These are phyloP conservation scores for Pulicaria dysenterica DNA, from an alignment of 129 eudicot species.

Conservation along the genomic window DNA sequence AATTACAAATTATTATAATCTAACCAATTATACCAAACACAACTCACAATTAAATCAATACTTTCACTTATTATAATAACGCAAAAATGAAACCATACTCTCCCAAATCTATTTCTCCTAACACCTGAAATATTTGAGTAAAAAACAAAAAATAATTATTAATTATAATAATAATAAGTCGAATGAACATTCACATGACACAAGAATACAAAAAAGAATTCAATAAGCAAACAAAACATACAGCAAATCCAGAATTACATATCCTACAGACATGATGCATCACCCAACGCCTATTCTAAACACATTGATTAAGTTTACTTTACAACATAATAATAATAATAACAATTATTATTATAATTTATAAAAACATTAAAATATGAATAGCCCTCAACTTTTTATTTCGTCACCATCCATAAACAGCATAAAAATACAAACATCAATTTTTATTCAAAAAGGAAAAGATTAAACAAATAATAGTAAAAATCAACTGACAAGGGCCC, in stretches of 20 bases:
- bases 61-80: not conserved
- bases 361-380: slow-evolving; percentile 14
- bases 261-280: slow-evolving; percentile 24
- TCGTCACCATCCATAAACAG: slow-evolving; percentile 27
- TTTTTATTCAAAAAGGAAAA: slow-evolving; percentile 30
- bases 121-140: slow-evolving; percentile 9
- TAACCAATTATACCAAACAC: not conserved
- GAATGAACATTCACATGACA: slow-evolving; percentile 27
- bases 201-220: slow-evolving; percentile 22
- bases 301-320: slow-evolving; percentile 14
- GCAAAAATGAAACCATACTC: not conserved
- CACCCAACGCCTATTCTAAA: slow-evolving; percentile 22
- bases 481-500: slow-evolving; percentile 14
- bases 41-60: not conserved
- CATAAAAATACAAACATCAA: slow-evolving; percentile 24
- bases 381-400: slow-evolving; percentile 34
- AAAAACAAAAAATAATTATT: slow-evolving; percentile 2
- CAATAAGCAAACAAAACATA: slow-evolving; percentile 38
- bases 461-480: slow-evolving; percentile 3
- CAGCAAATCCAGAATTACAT: slow-evolving; percentile 19
- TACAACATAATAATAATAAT: slow-evolving; percentile 20
- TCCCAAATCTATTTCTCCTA: not conserved
- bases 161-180: not conserved
- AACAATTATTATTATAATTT: not conserved
- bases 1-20: not conserved